Conservation (phyloP, 805 yeast genomes). For the Ogataea haglerorum region DNA sequence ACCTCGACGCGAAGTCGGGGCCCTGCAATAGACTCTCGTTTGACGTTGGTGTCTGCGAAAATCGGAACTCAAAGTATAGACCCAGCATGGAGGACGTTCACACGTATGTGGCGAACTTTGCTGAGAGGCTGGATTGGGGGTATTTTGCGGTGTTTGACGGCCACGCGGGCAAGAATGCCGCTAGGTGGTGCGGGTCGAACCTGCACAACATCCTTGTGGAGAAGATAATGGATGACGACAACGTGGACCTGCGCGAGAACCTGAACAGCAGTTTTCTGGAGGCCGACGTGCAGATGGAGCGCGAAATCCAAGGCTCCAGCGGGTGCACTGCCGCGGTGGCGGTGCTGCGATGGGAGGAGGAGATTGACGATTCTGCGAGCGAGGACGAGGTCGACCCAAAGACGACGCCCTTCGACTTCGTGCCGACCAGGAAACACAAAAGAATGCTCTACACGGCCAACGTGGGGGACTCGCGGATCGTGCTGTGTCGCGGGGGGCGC, state of each 20-base stretch:
- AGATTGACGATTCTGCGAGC: constrained; percentile 17
- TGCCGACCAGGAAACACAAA: constrained; percentile 48
- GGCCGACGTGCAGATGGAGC: constrained; percentile 67
- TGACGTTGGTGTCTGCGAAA: constrained; percentile 88
- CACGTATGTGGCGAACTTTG: constrained; percentile 86
- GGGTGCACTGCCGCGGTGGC: constrained; percentile 98
- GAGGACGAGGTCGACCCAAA: constrained; percentile 14
- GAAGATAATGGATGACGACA: constrained; percentile 45
- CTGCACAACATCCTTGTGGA: constrained; percentile 68
- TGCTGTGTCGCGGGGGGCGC: constrained; percentile 67
- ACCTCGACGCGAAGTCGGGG: constrained; percentile 4
- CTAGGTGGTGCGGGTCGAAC: constrained; percentile 91
- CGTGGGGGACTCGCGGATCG: constrained; percentile 89
- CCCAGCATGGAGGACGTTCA: constrained; percentile 96
- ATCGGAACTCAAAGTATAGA: constrained; percentile 74
- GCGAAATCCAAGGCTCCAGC: constrained; percentile 63
- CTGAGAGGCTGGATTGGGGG: constrained; percentile 89
- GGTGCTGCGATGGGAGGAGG: constrained; percentile 75
- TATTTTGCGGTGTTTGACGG: constrained; percentile 96
- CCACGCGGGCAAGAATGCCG: constrained; percentile 91
- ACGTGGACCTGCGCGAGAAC: constrained; percentile 58
- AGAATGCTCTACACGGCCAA: constrained; percentile 89
- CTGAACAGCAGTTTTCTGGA: constrained; percentile 66
- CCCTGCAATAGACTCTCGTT: constrained; percentile 64
- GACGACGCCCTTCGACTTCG: constrained; percentile 42